These are phyloP conservation scores for Sugiyamaella smithiae DNA, from an alignment of 805 yeast species.

Conservation along the genomic window DNA sequence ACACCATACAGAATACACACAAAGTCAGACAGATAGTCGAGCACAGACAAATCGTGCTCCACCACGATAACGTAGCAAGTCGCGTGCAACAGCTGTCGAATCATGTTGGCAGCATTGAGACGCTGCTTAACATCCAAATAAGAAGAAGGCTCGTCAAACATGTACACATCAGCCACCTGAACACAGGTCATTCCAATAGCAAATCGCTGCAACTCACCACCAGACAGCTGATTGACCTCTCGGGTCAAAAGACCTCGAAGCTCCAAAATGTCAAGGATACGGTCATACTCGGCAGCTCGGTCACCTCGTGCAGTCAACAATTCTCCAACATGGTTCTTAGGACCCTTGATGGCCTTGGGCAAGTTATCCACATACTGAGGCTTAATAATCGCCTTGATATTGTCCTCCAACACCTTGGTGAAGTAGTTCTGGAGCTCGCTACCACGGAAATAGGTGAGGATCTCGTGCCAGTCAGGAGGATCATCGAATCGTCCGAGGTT, in stretches of 20 bases:
- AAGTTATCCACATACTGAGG: constrained; percentile 98
- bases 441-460: constrained; percentile 89
- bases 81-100: constrained; percentile 76
- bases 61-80: constrained; percentile 88
- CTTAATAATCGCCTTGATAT: constrained; percentile 94
- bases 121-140: constrained; percentile 98
- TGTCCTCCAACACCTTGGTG: constrained; percentile 89
- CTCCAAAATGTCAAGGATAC: constrained; percentile 68
- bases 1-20: constrained; percentile 97
- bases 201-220: constrained; percentile 98
- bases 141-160: constrained; percentile 99
- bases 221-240: constrained; percentile 86
- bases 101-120: constrained; percentile 93
- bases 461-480: constrained; percentile 98
- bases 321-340: constrained; percentile 76
- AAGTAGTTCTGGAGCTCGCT: constrained; percentile 95
- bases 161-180: constrained; percentile 91
- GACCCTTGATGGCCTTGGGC: constrained; percentile 93
- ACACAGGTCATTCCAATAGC: constrained; percentile 98
- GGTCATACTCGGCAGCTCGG: constrained; percentile 63
- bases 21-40: constrained; percentile 95
- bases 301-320: constrained; percentile 74
- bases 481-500: constrained; percentile 90
- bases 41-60: constrained; percentile 96
- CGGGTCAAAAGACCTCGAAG: constrained; percentile 73